phyloP scores from a whole-genome alignment of 257 asterid genomes.

The Nemophila menziesii region DNA sequence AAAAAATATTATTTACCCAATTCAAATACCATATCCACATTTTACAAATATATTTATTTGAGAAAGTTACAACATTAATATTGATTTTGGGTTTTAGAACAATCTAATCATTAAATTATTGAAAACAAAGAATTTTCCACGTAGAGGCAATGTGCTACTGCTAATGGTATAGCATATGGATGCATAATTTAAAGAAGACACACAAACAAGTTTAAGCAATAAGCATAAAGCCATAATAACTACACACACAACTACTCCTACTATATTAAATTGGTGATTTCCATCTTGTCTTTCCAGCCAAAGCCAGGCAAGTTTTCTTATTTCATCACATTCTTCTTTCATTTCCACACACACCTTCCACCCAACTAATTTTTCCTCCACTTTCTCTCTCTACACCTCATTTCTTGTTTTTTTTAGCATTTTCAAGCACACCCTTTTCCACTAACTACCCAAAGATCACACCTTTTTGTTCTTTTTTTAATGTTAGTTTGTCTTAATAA shows the following conservation, averaged over 20 bases:
- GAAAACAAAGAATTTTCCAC: conserved; percentile 15
- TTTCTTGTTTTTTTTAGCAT: conserved; percentile 24
- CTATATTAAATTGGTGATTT: not conserved
- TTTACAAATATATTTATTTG: no score
- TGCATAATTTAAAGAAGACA: no score
- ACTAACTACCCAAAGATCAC: conserved; percentile 23
- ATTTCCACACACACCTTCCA: conserved; percentile 14
- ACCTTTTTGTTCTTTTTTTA: conserved; percentile 16
- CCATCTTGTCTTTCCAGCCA: conserved; percentile 39
- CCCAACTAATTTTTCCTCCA: not conserved
- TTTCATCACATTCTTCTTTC: conserved; percentile 13
- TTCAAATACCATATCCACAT: no score
- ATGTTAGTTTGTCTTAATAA: no score
- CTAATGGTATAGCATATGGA: conserved; percentile 2
- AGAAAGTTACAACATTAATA: no score
- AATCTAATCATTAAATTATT: no score
- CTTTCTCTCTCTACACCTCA: conserved; percentile 10
- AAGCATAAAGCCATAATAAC: conserved; percentile 7
- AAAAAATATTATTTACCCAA: no score
- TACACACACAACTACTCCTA: not conserved
- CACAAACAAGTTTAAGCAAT: not conserved
- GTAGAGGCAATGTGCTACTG: conserved; percentile 32
- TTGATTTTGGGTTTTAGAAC: no score
- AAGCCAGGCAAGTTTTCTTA: conserved; percentile 38
- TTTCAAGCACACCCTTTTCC: conserved; percentile 18